Evolutionary conservation across 768 basidiomycete species (phyloP), one percentile per base, ranked within the genome.

Genomic region (Rhizopogon salebrosus): DNA sequence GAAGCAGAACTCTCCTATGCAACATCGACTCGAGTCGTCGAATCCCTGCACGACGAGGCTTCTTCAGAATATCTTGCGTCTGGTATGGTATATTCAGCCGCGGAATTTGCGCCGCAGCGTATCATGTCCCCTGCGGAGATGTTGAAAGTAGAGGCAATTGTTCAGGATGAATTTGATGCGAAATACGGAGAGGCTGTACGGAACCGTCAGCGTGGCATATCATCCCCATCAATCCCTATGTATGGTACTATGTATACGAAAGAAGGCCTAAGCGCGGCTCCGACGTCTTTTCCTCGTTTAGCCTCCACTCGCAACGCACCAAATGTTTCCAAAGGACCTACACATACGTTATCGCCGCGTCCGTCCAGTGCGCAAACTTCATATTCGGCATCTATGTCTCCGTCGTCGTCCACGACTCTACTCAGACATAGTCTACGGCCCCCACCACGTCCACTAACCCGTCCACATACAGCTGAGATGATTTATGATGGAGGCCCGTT

Each of bases 61-160:
- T 60, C 64, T 48, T 57, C 65, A 29, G 75, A 77, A 34, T 54
- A 58, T n/a, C 56, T 57, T n/a, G 71, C 74, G 6, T 62, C 56
- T 40, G 75, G 74, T 53, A 72, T 74, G 42, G 55, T 56, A 5
- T 50, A 54, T 13, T 61, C 61, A 8, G 54, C 58, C 4, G 57
- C 67, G 14, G 83, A 84, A 26, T 83, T 84, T 64, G 72, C 69
- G 4, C 82, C 83, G 7, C 82, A 85, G 62, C 78, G 78, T 37
- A 87, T 87, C 55, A 77, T 87, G 77, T 81, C 84, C 14, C 80
- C 82, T 22, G 83, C 80, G 16, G 82, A 85, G 52, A 76, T 85
- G 72, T 75, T 80, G 20, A 74, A 76, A 64, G 67, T 87, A 9
- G 84, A 85, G 60, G 81, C 78, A 39, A 72, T 75, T 54, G 58